Evolutionary conservation across 192 early-diverging fungal species (phyloP).

Genomic region (Bifiguratus adelaidae): DNA sequence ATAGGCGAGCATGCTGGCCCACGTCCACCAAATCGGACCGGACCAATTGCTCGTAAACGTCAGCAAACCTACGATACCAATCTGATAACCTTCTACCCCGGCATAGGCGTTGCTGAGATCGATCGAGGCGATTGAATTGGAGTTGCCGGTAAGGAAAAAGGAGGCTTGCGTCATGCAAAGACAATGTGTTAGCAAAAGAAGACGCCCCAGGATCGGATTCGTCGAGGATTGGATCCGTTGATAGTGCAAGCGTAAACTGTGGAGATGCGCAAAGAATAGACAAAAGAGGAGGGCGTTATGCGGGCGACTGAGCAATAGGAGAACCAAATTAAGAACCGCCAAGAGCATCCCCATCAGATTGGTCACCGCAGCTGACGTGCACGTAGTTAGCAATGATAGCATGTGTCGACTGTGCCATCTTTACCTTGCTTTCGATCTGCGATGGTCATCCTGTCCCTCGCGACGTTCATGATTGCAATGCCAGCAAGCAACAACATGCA

Average conservation of each 20-base stretch:
- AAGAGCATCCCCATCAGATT: constrained; percentile 28
- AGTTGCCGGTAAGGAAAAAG: constrained; percentile 63
- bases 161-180: constrained; percentile 34
- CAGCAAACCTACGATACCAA: constrained; percentile 45
- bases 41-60: constrained; percentile 66
- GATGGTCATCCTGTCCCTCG: too few relatives aligned
- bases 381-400: too few relatives aligned
- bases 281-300: constrained; percentile 50
- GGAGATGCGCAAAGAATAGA: constrained; percentile 40
- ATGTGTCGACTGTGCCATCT: too few relatives aligned
- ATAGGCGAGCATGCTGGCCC: constrained; percentile 18
- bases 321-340: constrained; percentile 35
- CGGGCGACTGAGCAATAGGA: constrained; percentile 48
- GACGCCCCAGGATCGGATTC: not conserved
- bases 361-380: too few relatives aligned
- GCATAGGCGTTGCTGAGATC: constrained; percentile 69
- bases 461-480: constrained; percentile 2
- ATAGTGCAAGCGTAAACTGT: constrained; percentile 9
- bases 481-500: constrained; percentile 9
- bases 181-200: constrained; percentile 8
- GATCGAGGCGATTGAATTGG: constrained; percentile 69
- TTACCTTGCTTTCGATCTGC: too few relatives aligned
- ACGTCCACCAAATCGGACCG: constrained; percentile 55
- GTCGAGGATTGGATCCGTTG: not conserved
- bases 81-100: constrained; percentile 56